phyloP scores from a whole-genome alignment of 2,329 filamentous ascomycete genomes.

The Scedosporium dehoogii region DNA sequence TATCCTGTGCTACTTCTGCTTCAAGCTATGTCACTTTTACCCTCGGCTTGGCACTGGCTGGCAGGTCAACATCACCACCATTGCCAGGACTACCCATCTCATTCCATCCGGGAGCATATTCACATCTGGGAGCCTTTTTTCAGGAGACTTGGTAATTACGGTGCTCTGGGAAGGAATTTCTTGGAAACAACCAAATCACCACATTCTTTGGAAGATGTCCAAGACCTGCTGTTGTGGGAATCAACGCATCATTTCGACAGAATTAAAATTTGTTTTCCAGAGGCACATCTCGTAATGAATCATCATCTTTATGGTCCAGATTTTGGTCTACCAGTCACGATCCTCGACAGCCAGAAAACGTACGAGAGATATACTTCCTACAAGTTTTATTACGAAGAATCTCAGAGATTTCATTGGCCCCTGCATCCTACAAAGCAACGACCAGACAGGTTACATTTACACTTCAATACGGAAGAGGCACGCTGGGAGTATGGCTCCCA shows the following conservation, averaged over 20 bases:
- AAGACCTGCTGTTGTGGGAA: neutral
- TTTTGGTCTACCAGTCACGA: neutral
- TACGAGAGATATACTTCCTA: neutral
- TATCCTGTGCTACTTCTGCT: neutral
- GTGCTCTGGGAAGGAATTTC: too few species aligned
- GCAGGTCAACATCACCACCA: neutral
- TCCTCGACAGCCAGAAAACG: neutral
- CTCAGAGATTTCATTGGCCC: too few species aligned
- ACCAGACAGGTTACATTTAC: too few species aligned
- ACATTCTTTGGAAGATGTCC: neutral
- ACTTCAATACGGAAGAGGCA: too few species aligned
- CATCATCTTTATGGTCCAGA: neutral
- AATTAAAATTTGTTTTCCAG: neutral
- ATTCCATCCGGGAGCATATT: neutral
- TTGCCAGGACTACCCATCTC: neutral
- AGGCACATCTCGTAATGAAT: neutral
- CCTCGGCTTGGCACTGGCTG: neutral
- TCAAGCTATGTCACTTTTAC: neutral
- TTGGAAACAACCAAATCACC: neutral
- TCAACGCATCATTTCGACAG: neutral
- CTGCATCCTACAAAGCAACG: too few species aligned
- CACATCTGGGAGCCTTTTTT: neutral
- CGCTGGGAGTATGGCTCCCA: too few species aligned
- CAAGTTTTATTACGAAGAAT: too few species aligned
- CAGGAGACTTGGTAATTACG: too few species aligned